phyloP scores from a whole-genome alignment of 2,329 filamentous ascomycete species.

The Chaetothyriales sp. region DNA sequence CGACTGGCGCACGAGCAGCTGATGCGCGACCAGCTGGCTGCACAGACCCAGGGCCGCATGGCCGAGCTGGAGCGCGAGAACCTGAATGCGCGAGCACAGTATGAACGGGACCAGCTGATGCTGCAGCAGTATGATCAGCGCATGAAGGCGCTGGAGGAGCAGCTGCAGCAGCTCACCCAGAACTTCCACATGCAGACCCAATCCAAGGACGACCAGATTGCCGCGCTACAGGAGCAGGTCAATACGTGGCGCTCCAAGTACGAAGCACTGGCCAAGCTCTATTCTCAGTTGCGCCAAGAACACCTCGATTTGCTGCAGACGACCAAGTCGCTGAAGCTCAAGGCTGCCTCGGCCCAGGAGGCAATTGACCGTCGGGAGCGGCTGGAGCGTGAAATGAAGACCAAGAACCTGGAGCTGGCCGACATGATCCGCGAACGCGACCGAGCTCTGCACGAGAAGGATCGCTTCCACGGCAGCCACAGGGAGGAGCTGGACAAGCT shows the following conservation, averaged over 20 bases:
- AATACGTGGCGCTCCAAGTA: conserved; percentile 98
- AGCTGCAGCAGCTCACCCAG: conserved; percentile 66
- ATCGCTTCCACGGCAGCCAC: conserved; percentile 70
- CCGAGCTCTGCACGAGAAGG: conserved; percentile 82
- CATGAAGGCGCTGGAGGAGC: conserved; percentile 82
- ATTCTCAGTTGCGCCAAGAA: conserved; percentile 88
- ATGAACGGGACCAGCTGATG: conserved; percentile 94
- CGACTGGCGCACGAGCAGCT: conserved; percentile 81
- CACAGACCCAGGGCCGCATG: conserved; percentile 89
- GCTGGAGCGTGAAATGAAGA: conserved; percentile 94
- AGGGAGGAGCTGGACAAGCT: conserved; percentile 92
- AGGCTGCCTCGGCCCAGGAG: conserved; percentile 92
- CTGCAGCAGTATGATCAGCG: conserved; percentile 91
- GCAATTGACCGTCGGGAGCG: conserved; percentile 91
- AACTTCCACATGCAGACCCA: conserved; percentile 73
- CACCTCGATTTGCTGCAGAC: conserved; percentile 90
- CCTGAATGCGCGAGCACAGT: conserved; percentile 82
- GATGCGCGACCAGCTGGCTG: conserved; percentile 73
- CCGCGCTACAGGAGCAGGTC: conserved; percentile 85
- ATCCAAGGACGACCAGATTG: conserved; percentile 90
- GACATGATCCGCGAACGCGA: conserved; percentile 98
- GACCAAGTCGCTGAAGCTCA: conserved; percentile 90
- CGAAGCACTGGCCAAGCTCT: conserved; percentile 88
- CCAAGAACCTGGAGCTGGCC: conserved; percentile 95
- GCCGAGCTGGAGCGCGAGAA: conserved; percentile 94